Base-by-base conservation (phyloP, 1,139 yeast genomes). In the Yamadazyma kanchanaburiensis region DNA sequence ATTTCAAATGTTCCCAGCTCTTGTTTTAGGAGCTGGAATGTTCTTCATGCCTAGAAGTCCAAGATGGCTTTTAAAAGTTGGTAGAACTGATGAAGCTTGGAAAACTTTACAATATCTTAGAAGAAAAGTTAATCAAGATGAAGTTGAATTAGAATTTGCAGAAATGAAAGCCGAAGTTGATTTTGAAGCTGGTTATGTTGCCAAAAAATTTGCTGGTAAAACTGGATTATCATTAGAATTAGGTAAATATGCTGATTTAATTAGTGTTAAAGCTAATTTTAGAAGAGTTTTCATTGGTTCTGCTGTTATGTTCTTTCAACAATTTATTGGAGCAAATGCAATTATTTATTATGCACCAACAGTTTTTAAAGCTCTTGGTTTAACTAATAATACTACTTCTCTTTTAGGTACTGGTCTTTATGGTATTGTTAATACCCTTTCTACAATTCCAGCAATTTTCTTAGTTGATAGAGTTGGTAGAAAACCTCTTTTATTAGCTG, bases 291-390 rank as follows among this genome's bases (percentile, higher is more conserved):
- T 74, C 22, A 77, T 84, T 2, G 85, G 86, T 19, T 71, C 79
- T 31, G 60, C 73, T 1, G 56, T 79, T 15, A 86, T 80, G 51
- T 74, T 77, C 6, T 64, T 79, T 43, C 88, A 80, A 48, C 88
- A 80, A 55, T 73, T 80, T 43, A 70, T 81, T 3, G 87, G 88
- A 10, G 79, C 80, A 40, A 81, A 80, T 51, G 81, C 81, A 46
- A 80, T 80, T 36, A 80, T 80, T 46, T 81, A 80, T 52, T 80
- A 79, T 48, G 86, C 87, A 3, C 53, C 53, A 15, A 44, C 48
- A 5, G 48, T 50, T 22, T 49, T 49, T 27, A 30, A 36, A 13
- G 39, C 39, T 15, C 39, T 46, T 24, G 49, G 49, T 12, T 40
- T 46, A 27, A 35, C 32, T 17, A 37, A 40, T 11, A 46, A 34